Conservation (phyloP, 2,329 filamentous ascomycete species). For the Metarhizium album region DNA sequence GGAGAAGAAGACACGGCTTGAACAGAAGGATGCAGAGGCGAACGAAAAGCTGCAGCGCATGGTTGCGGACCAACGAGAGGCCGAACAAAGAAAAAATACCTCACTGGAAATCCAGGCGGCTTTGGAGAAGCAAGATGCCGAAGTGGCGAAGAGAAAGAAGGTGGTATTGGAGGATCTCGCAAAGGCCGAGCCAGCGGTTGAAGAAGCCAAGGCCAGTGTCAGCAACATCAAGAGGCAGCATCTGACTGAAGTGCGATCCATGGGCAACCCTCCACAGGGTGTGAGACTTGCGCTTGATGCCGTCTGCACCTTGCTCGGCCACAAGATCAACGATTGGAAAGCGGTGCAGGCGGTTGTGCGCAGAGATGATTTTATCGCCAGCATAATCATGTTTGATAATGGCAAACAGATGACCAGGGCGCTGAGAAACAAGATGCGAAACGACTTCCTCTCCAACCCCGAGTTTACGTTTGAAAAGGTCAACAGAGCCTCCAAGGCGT, state of each 20-base stretch:
- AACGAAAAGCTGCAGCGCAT: slow-evolving; percentile 96
- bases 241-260: slow-evolving; percentile 92
- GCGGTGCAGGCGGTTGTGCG: slow-evolving; percentile 80
- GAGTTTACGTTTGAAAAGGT: slow-evolving; percentile 96
- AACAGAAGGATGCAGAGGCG: slow-evolving; percentile 88
- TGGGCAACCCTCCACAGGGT: slow-evolving; percentile 84
- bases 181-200: slow-evolving; percentile 82
- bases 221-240: slow-evolving; percentile 98
- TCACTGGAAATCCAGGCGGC: slow-evolving; percentile 83
- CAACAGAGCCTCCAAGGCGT: slow-evolving; percentile 92
- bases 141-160: slow-evolving; percentile 72
- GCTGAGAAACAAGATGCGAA: slow-evolving; percentile 79
- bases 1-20: slow-evolving; percentile 86
- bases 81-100: slow-evolving; percentile 78
- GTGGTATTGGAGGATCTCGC: slow-evolving; percentile 82
- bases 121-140: slow-evolving; percentile 78
- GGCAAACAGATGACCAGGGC: slow-evolving; percentile 83
- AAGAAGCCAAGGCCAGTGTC: slow-evolving; percentile 89
- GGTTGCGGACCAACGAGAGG: slow-evolving; percentile 91
- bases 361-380: slow-evolving; percentile 92
- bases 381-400: slow-evolving; percentile 95
- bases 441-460: slow-evolving; percentile 81
- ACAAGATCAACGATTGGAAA: slow-evolving; percentile 87
- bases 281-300: slow-evolving; percentile 89
- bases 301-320: slow-evolving; percentile 89